Evolutionary conservation across 2,329 filamentous ascomycete species (phyloP).

Genomic region (Calonectria leucothoes): DNA sequence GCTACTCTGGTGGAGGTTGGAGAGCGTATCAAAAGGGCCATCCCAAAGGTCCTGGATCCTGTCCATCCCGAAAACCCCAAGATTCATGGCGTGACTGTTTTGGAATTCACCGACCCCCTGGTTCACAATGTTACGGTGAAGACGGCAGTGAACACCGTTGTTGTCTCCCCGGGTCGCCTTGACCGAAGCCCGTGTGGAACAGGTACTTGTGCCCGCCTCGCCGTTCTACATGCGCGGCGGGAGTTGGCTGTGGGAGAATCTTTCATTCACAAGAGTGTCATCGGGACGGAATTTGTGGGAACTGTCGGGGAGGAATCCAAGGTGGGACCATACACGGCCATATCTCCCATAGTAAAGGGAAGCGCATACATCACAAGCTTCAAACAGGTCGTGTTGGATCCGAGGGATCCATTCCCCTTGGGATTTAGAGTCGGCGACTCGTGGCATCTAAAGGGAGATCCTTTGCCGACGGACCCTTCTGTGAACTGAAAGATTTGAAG

Average conservation of each 20-base stretch:
- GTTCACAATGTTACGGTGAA: constrained; percentile 17
- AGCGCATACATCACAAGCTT: constrained; percentile 32
- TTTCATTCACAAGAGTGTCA: constrained; percentile 25
- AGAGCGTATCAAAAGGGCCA: constrained; percentile 29
- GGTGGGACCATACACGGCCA: constrained; percentile 20
- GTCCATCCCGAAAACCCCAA: constrained; percentile 27
- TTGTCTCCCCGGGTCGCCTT: constrained; percentile 26
- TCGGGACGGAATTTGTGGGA: constrained; percentile 27
- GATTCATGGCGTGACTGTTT: constrained; percentile 27
- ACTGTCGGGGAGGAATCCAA: constrained; percentile 8
- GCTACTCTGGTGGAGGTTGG: constrained; percentile 26
- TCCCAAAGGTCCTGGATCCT: constrained; percentile 19
- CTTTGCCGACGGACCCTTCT: not conserved
- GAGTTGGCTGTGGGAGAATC: constrained; percentile 22
- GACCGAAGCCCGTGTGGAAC: constrained; percentile 32
- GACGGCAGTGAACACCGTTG: constrained; percentile 25
- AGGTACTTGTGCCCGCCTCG: constrained; percentile 29
- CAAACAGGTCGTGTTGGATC: constrained; percentile 28
- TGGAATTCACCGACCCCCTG: constrained; percentile 30
- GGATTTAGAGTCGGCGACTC: constrained; percentile 28
- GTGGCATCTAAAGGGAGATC: constrained; percentile 17
- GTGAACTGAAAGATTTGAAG: not conserved
- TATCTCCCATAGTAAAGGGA: constrained; percentile 24
- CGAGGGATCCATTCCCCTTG: constrained; percentile 27
- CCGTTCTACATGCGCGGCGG: constrained; percentile 25